Evolutionary conservation across 805 yeast species (phyloP), one percentile per base, ranked within the genome.

Genomic region (Cyberlindnera mycetangii): DNA sequence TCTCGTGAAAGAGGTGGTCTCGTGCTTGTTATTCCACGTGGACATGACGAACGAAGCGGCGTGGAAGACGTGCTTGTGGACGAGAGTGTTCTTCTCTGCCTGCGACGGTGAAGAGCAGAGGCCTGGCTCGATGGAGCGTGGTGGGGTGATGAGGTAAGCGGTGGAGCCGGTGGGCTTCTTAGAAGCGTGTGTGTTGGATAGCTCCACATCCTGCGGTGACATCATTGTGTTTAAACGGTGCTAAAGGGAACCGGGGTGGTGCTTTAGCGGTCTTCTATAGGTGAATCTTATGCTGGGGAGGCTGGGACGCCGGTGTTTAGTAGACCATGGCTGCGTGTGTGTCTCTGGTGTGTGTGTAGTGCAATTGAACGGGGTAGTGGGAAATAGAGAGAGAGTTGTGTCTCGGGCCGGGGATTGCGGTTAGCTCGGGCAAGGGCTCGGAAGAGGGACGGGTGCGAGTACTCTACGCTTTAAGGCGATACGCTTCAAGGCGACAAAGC

Each of bases 11-110:
- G 31, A 24, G 7, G 19, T 14, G n/a, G 28, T 22, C 25, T 44
- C 31, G 14, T 35, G 21, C n/a, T 30, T 18, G 5, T 10, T 16
- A 11, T 27, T 47, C 60, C 60, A 58, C 18, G 52, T 45, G 3
- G 58, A 50, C 12, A 33, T 24, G 35, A 56, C 42, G 12, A 50
- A 41, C 21, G 28, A 25, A 2, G 60, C 45, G 3, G 54, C 41
- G 17, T 50, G 47, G 18, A 22, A 42, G 35, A 55, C 40, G 30
- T 49, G 54, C 11, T 43, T 37, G 17, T 43, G 31, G 16, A 50
- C 40, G 21, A 44, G 31, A 12, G 37, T 36, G 21, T 25, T 18
- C 37, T 47, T 47, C 5, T 41, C 40, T 7, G 3, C 19, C 10
- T 35, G 30, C 14, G 24, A n/a, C 21, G 38, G 19, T 5, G 28